Evolutionary conservation across 257 asterid genomes (phyloP).

Genomic region (Solanum clarkiae): DNA sequence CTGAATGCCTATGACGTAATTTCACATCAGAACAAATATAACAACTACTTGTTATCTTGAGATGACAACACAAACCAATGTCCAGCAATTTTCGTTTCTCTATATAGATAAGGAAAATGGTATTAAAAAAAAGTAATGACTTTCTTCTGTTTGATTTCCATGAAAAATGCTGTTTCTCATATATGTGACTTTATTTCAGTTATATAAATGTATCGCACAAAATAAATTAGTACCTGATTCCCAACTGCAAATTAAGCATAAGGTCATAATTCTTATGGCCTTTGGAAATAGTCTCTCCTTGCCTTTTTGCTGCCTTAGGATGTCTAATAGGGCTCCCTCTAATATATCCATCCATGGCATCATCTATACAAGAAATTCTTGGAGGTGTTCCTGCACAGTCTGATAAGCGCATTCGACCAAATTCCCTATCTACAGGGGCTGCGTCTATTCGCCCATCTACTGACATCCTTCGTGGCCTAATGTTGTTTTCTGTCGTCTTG

Average conservation of each 20-base stretch:
- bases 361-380: background rate
- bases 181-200: background rate
- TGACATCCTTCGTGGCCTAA: constrained; percentile 4
- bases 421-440: constrained; percentile 1
- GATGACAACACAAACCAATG: background rate
- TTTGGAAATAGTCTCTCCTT: constrained; percentile 8
- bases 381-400: constrained; percentile 1
- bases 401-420: background rate
- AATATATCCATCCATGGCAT: background rate
- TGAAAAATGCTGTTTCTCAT: background rate
- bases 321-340: constrained; percentile 1
- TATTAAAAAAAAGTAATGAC: too few relatives aligned
- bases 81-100: background rate
- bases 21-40: background rate
- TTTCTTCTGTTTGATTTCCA: too few relatives aligned
- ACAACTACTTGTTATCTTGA: background rate
- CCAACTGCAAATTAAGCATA: constrained; percentile 6
- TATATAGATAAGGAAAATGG: background rate
- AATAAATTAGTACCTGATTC: background rate
- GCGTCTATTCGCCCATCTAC: constrained; percentile 4
- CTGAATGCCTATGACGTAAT: background rate
- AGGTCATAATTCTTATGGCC: background rate
- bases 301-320: constrained; percentile 3
- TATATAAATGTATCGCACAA: background rate
- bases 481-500: background rate